Evolutionary conservation across 2,329 filamentous ascomycete species (phyloP), one percentile per base, ranked within the genome.

Genomic region (Teratosphaeria gauchensis): DNA sequence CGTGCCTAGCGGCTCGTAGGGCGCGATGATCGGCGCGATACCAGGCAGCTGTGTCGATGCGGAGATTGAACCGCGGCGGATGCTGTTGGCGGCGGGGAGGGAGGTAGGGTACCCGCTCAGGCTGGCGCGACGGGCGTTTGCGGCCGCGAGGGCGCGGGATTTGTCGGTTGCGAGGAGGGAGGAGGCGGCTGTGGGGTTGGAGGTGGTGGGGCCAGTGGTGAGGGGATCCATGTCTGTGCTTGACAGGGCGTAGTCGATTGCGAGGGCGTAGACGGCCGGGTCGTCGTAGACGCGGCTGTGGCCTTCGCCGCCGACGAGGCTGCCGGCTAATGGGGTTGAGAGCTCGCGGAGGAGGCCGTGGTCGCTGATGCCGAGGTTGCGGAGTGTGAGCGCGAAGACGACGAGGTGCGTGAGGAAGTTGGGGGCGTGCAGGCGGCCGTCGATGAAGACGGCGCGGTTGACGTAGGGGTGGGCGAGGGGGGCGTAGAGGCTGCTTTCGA

Each of bases 271-370:
- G 21, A 97, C 88, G 48, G 85, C 83, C 4, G 85, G 81, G 58
- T 99, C 94, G 66, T 95, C 92, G 72, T 99, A 97, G 4, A 99
- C 83, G 51, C 92, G 84, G 5, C 90, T 95, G 74, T 99, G 94
- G 1, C 94, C 94, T 69, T 96, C 92, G 52, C 94, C 94, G 8
- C 86, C 85, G 69, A 96, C 96, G 0, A 99, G 80, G 58, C 89
- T 95, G 30, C 94, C 94, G 0, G 94, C 94, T 1, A 99, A 81
- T 1, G 94, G 90, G 1, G 87, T 81, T 1, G 90, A 95, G 11
- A 99, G 80, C 73, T 99, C 94, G 54, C 91, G 86, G 63, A 99
- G 87, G 6, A 99, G 82, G 4, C 92, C 92, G 71, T 99, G 94
- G 71, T 99, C 94, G 1, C 89, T 87, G 28, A 97, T 82, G 35